phyloP scores from a whole-genome alignment of 2,329 filamentous ascomycete species.

The Capronia americana region DNA sequence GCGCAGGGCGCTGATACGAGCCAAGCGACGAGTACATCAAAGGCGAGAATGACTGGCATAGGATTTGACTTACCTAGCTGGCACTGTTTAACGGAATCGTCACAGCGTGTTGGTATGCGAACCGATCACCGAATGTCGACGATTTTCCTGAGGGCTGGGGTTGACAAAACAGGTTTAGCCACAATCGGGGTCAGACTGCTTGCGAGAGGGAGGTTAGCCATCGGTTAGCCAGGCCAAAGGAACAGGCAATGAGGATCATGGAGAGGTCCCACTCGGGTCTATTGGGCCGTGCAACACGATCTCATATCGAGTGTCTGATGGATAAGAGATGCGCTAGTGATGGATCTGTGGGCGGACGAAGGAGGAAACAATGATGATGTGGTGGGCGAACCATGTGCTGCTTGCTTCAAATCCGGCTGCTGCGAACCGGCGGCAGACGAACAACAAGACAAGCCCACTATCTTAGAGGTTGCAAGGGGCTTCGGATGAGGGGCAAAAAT shows the following conservation, averaged over 20 bases:
- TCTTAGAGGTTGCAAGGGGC: conserved; percentile 29
- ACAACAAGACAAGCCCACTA: conserved; percentile 30
- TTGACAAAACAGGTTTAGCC: conserved; percentile 9
- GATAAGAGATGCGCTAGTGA: conserved; percentile 34
- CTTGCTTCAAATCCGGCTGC: conserved; percentile 30
- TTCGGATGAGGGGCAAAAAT: conserved; percentile 30
- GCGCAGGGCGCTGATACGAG: conserved; percentile 11
- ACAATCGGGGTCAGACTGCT: conserved; percentile 7
- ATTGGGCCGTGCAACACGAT: conserved; percentile 38
- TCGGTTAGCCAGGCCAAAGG: conserved; percentile 24
- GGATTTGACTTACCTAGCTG: conserved; percentile 40
- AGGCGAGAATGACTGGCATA: conserved; percentile 31
- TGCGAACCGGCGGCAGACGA: conserved; percentile 31
- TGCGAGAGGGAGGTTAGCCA: conserved; percentile 34
- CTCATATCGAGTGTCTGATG: conserved; percentile 31
- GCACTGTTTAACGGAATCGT: conserved; percentile 38
- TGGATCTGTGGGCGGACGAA: conserved; percentile 35
- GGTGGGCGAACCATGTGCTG: conserved; percentile 36
- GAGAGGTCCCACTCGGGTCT: conserved; percentile 33
- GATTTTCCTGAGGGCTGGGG: conserved; percentile 29
- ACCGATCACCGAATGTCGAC: conserved; percentile 38
- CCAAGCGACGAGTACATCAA: conserved; percentile 13
- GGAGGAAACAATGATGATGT: conserved; percentile 30
- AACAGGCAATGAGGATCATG: conserved; percentile 31
- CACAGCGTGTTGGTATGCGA: conserved; percentile 40